These are phyloP conservation scores for Histomonas meleagridis DNA, from an alignment of 208 protist genomes.

Conservation along the genomic window DNA sequence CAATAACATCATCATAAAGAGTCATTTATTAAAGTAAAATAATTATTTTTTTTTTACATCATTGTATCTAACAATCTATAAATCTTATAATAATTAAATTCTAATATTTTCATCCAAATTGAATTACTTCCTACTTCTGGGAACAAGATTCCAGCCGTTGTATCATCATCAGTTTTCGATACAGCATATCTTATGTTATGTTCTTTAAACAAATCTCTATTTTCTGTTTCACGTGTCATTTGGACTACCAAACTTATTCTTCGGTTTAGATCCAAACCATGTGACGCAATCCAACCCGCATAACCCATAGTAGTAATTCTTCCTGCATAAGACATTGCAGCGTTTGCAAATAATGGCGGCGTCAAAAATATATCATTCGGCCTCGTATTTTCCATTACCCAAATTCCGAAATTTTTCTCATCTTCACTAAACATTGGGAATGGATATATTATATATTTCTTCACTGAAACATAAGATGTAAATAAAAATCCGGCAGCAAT, in stretches of 20 bases:
- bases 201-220: neutral
- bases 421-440: neutral
- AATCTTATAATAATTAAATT: too few species aligned
- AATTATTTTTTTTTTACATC: too few species aligned
- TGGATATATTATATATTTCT: neutral
- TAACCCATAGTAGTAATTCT: neutral
- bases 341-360: neutral
- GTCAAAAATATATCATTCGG: neutral
- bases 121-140: too few species aligned
- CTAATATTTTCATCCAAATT: too few species aligned
- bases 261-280: neutral
- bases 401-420: neutral
- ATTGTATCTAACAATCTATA: too few species aligned
- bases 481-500: neutral
- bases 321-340: neutral
- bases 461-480: neutral
- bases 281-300: neutral
- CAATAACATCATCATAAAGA: too few species aligned
- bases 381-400: constrained; percentile 16
- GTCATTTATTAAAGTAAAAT: too few species aligned
- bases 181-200: neutral
- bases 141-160: too few species aligned
- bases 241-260: neutral
- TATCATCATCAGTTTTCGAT: neutral
- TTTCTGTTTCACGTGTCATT: neutral